These are phyloP conservation scores for Candida gigantensis DNA, from an alignment of 1,139 yeast genomes.

Conservation along the genomic window DNA sequence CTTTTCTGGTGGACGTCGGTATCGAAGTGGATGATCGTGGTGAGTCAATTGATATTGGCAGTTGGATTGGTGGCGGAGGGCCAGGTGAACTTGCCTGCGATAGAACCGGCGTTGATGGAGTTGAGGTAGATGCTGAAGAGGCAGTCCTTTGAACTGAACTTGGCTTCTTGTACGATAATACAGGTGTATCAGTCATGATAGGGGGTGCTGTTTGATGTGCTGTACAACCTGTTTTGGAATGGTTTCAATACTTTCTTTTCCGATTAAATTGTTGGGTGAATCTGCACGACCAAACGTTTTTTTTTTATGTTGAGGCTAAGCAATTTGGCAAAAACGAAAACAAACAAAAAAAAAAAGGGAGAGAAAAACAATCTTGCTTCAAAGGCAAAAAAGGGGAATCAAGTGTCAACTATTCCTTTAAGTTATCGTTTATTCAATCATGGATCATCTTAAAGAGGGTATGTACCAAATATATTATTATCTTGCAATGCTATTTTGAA, in stretches of 20 bases:
- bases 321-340: no score
- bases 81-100: constrained; percentile 9
- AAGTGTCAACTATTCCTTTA: neutral
- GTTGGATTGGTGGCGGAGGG: constrained; percentile 9
- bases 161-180: constrained; percentile 33
- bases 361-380: neutral
- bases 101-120: constrained; percentile 9
- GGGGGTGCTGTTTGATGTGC: neutral
- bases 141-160: constrained; percentile 4
- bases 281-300: neutral
- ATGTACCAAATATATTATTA: constrained; percentile 5
- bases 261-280: neutral
- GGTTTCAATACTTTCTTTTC: no score
- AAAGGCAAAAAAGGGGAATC: constrained; percentile 1
- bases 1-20: constrained; percentile 24
- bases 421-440: neutral
- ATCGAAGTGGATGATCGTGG: constrained; percentile 9
- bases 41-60: constrained; percentile 13
- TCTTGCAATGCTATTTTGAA: no score
- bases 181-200: constrained; percentile 24
- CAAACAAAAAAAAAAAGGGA: neutral
- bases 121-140: neutral
- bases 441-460: constrained; percentile 16
- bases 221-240: neutral
- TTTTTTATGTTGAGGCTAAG: no score